These are phyloP conservation scores for Fraxinus pennsylvanica DNA, from an alignment of 257 asterid species.

Conservation along the genomic window DNA sequence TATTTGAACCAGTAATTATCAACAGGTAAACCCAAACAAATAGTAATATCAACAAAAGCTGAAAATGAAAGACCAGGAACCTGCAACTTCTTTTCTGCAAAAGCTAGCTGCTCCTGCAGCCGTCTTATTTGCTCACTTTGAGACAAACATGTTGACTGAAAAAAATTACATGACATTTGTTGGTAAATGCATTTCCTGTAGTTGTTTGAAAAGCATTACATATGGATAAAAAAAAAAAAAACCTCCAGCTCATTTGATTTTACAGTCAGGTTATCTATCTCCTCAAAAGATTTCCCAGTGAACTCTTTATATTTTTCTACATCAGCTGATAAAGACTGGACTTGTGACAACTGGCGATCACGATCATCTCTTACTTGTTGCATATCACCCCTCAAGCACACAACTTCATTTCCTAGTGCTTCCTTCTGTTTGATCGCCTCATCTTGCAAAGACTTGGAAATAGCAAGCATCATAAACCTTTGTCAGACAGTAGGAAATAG, in stretches of 20 bases:
- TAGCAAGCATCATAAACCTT: conserved; percentile 8
- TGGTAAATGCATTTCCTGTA: background rate
- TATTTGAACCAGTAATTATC: background rate
- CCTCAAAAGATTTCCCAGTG: conserved; percentile 53
- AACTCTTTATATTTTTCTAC: conserved; percentile 59
- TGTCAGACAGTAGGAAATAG: background rate
- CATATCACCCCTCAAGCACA: conserved; percentile 66
- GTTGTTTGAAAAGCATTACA: background rate
- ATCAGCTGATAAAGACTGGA: conserved; percentile 48
- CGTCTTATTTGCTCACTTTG: conserved; percentile 68
- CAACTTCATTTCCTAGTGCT: conserved; percentile 65
- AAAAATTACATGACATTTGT: background rate
- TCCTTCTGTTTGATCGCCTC: conserved; percentile 77
- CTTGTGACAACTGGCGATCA: conserved; percentile 60
- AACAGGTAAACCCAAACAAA: background rate
- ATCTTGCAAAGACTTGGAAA: conserved; percentile 61
- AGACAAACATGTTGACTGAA: conserved; percentile 61
- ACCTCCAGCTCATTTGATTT: conserved; percentile 77
- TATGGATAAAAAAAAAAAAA: background rate
- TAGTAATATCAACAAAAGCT: conserved; percentile 11
- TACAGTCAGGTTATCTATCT: conserved; percentile 49
- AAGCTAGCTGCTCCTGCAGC: conserved; percentile 67
- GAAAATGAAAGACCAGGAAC: conserved; percentile 33
- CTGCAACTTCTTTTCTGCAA: conserved; percentile 69
- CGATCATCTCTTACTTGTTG: conserved; percentile 76